Percentiles rank a stretch among this genome's conserved stretches.
Conservation (phyloP, 805 yeast genomes). For the Lachancea sp. region DNA sequence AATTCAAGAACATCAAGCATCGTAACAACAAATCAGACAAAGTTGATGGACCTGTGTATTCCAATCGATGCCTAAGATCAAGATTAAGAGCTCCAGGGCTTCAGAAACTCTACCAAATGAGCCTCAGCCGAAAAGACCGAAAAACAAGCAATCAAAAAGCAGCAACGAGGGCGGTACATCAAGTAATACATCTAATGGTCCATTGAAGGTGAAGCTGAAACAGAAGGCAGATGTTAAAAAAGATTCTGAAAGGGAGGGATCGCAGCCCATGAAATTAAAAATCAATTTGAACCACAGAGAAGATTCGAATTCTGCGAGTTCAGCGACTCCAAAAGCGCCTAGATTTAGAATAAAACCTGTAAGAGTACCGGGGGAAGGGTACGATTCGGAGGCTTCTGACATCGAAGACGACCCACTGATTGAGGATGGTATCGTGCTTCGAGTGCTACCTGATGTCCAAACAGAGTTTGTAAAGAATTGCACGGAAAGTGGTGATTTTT, state of each 20-base stretch:
- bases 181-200: slow-evolving; percentile 14
- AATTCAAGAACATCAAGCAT: not conserved
- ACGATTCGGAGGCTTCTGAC: slow-evolving; percentile 95
- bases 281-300: slow-evolving; percentile 21
- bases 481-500: slow-evolving; percentile 69
- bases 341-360: slow-evolving; percentile 50
- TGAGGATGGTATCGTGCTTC: slow-evolving; percentile 76
- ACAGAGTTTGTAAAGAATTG: slow-evolving; percentile 66
- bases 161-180: slow-evolving; percentile 6
- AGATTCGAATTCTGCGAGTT: slow-evolving; percentile 17
- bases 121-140: slow-evolving; percentile 22
- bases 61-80: slow-evolving; percentile 21
- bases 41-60: not conserved
- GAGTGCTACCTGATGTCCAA: slow-evolving; percentile 53
- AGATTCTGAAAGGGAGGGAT: slow-evolving; percentile 5
- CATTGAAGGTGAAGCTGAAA: slow-evolving; percentile 22
- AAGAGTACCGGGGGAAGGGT: slow-evolving; percentile 87
- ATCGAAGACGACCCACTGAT: slow-evolving; percentile 89
- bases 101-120: slow-evolving; percentile 12
- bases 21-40: not conserved
- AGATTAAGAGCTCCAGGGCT: slow-evolving; percentile 24
- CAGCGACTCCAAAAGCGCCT: slow-evolving; percentile 32
- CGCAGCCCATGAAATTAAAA: slow-evolving; percentile 19
- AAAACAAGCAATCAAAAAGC: slow-evolving; percentile 18
- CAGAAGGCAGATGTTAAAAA: slow-evolving; percentile 9